Conservation (phyloP, 73 alveolate genomes). For the Blepharisma japonicum region DNA sequence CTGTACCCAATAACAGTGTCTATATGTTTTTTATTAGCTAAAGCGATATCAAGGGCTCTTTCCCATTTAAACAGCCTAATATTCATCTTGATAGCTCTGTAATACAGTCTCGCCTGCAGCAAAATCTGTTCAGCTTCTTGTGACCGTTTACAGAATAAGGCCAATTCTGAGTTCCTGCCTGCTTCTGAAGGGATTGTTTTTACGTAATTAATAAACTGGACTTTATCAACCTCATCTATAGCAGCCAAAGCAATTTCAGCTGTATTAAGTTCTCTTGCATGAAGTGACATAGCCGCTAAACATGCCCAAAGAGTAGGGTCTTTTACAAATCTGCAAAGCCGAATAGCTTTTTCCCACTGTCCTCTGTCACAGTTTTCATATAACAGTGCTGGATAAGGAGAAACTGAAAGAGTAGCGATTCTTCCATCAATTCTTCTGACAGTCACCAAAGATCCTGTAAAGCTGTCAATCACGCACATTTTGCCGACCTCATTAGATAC, state of each 20-base stretch:
- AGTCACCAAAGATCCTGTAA: slow-evolving; percentile 62
- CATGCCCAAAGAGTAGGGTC: slow-evolving; percentile 98
- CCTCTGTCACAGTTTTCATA: slow-evolving; percentile 85
- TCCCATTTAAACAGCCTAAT: slow-evolving; percentile 94
- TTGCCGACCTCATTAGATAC: slow-evolving; percentile 71
- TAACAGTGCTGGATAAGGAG: slow-evolving; percentile 91
- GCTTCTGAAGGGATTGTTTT: slow-evolving; percentile 44
- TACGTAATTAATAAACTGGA: slow-evolving; percentile 56
- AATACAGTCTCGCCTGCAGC: slow-evolving; percentile 73
- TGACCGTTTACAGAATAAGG: slow-evolving; percentile 57
- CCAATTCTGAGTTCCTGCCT: slow-evolving; percentile 59
- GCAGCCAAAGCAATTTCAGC: slow-evolving; percentile 99
- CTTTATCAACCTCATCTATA: slow-evolving; percentile 99
- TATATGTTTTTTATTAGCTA: slow-evolving; percentile 71
- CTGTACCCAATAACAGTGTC: slow-evolving; percentile 94
- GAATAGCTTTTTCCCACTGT: slow-evolving; percentile 91
- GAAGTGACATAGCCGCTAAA: slow-evolving; percentile 84
- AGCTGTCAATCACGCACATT: slow-evolving; percentile 42
- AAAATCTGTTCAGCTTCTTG: slow-evolving; percentile 73
- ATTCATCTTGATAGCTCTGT: slow-evolving; percentile 97
- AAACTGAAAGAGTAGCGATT: slow-evolving; percentile 70
- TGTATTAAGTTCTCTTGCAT: slow-evolving; percentile 84
- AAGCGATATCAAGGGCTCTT: slow-evolving; percentile 92
- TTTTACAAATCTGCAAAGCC: slow-evolving; percentile 96
- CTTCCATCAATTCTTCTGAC: slow-evolving; percentile 92